Conservation (phyloP, 768 basidiomycete species). For the Leccinum subgranulosum region DNA sequence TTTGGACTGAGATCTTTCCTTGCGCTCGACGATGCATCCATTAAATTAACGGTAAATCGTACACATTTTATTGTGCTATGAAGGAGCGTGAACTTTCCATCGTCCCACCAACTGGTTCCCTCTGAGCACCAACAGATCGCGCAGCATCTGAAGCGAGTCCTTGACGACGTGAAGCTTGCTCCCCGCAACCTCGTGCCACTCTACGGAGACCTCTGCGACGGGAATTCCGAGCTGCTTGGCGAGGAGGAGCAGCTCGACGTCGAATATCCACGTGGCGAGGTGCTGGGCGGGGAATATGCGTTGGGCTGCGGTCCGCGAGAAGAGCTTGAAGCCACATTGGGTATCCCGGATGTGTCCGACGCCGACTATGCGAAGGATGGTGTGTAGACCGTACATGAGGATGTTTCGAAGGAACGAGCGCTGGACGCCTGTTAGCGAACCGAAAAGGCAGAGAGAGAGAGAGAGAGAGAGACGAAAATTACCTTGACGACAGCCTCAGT, state of each 20-base stretch:
- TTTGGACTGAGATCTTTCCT: slow-evolving; percentile 10
- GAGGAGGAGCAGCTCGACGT: slow-evolving; percentile 87
- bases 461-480: background rate
- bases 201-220: slow-evolving; percentile 80
- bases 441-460: background rate
- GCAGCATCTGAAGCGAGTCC: slow-evolving; percentile 86
- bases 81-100: slow-evolving; percentile 49
- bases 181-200: slow-evolving; percentile 92
- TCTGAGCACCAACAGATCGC: slow-evolving; percentile 80
- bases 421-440: slow-evolving; percentile 36
- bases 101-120: slow-evolving; percentile 77
- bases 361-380: slow-evolving; percentile 83
- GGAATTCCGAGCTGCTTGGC: slow-evolving; percentile 78
- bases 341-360: slow-evolving; percentile 91
- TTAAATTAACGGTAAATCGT: slow-evolving; percentile 28
- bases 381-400: slow-evolving; percentile 92
- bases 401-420: slow-evolving; percentile 86
- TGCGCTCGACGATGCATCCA: slow-evolving; percentile 13
- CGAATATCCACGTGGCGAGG: slow-evolving; percentile 93
- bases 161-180: slow-evolving; percentile 86
- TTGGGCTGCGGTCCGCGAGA: slow-evolving; percentile 77
- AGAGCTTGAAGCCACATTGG: slow-evolving; percentile 97
- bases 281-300: slow-evolving; percentile 86
- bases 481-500: slow-evolving; percentile 95
- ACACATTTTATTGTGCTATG: slow-evolving; percentile 16